Percentiles rank a stretch among this genome's conserved stretches.
Evolutionary conservation across 2,329 filamentous ascomycete species (phyloP).

Genomic region (Diplodia corticola): DNA sequence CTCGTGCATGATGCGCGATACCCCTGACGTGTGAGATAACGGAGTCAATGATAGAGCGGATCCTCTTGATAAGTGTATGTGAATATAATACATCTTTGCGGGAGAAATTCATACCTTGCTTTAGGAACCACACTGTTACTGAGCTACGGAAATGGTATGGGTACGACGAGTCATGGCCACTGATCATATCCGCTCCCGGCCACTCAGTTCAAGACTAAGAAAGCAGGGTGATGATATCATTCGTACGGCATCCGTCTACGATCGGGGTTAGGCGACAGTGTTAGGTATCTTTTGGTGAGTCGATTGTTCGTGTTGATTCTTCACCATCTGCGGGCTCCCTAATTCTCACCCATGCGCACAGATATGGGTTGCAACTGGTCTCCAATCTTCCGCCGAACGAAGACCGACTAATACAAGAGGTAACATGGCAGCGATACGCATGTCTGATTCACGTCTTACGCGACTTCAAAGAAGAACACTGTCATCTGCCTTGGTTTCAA

Average conservation of each 20-base stretch:
- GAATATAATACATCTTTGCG: not conserved
- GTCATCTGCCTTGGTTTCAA: not conserved
- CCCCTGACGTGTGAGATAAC: not conserved
- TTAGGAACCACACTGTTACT: not conserved
- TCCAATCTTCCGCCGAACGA: not conserved
- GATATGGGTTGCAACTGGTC: not conserved
- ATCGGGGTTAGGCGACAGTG: not conserved
- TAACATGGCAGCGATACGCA: not conserved
- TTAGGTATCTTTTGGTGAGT: not conserved
- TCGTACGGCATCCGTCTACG: not conserved
- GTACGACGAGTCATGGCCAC: not conserved
- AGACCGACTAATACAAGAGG: not conserved
- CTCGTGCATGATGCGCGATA: not conserved
- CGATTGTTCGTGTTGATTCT: not conserved
- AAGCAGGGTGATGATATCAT: not conserved
- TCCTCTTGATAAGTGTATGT: not conserved
- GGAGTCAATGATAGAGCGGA: not conserved
- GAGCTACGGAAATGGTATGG: not conserved
- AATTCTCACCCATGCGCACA: not conserved
- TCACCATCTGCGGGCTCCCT: not conserved
- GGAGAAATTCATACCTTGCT: not conserved
- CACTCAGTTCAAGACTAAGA: not conserved
- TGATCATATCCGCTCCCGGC: not conserved
- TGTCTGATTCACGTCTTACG: not conserved
- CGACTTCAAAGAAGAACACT: not conserved